Conservation (phyloP, 345 rosid species). For the Sonneratia alba region DNA sequence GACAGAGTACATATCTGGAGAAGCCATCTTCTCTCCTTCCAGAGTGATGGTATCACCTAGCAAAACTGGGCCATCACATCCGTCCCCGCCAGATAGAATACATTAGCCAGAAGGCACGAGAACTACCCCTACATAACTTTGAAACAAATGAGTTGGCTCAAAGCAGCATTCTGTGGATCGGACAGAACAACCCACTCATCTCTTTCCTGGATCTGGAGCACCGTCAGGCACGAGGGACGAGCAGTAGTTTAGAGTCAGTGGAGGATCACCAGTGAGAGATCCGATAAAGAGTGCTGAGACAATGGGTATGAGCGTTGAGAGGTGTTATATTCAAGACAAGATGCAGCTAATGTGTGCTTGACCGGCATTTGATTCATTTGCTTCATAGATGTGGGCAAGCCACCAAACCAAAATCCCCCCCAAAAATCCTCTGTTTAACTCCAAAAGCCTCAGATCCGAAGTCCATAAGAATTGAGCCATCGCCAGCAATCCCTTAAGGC, state of each 20-base stretch:
- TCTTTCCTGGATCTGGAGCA: conserved; percentile 55
- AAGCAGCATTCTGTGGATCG: conserved; percentile 82
- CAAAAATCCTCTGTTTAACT: not conserved
- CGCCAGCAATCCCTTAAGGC: not conserved
- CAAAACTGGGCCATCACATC: conserved; percentile 86
- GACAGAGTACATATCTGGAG: conserved; percentile 42
- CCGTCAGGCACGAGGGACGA: conserved; percentile 54
- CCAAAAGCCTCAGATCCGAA: not conserved
- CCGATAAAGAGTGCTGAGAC: conserved; percentile 16
- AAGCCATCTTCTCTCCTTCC: conserved; percentile 68
- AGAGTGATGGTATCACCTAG: conserved; percentile 59
- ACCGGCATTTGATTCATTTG: not conserved
- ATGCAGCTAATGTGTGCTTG: conserved; percentile 40
- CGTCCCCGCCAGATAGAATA: conserved; percentile 22
- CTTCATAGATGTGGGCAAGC: conserved; percentile 8
- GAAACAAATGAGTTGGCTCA: not conserved
- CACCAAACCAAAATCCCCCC: conserved; percentile 10
- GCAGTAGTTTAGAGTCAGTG: conserved; percentile 61
- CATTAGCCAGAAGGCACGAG: not conserved
- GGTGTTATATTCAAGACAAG: conserved; percentile 40
- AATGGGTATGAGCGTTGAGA: conserved; percentile 10
- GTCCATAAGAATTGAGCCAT: not conserved
- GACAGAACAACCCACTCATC: conserved; percentile 71
- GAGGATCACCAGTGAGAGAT: conserved; percentile 32
- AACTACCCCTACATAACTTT: too few species aligned